Base-by-base conservation (phyloP, 2,329 filamentous ascomycete genomes). In the Podosphaera xanthii region DNA sequence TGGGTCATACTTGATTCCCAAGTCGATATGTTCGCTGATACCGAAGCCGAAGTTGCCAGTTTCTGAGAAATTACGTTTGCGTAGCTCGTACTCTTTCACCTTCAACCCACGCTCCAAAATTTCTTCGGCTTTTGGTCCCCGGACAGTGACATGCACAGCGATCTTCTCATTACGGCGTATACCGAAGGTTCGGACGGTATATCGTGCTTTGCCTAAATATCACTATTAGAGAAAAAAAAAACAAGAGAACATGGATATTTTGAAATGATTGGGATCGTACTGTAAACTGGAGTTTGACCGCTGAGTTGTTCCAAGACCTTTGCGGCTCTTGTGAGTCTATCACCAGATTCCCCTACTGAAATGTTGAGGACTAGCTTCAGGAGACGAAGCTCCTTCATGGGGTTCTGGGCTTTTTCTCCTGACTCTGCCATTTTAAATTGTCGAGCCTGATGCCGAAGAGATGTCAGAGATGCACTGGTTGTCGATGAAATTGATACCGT, bases 121-220 rank as follows among this genome's bases (percentile, higher is more conserved):
- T 79, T 98, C 92, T 83, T 98, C 92, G 65, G 92, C 92, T 86
- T 87, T 96, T 77, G 92, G 90, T 73, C 92, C 92, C 75, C 92
- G 92, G 78, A 98, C 90, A 73, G 92, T 98, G 73, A 98, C 92
- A 81, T 98, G 92, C 69, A 98, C 92, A 68, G 92, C 80, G 73
- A 98, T 98, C 87, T 96, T 97, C 77, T 98, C 92, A 86, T 98
- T 98, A 89, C 92, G 91, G 76, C 92, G 91, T 83, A 98, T 98
- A 85, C 92, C 92, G 78, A 98, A 98, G 73, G 91, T 97, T 80
- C 92, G 91, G 83, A 98, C 92, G 70, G 92, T 98, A 85, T 97
- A 98, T 73, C 92, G 88, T 76, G 92, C 92, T 87, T 98, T 98
- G 89, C 86, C 87, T 90, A 71, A 40, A 6, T 40, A 40, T 6